These are phyloP conservation scores for Knoxdaviesia proteae DNA, from an alignment of 2,329 filamentous ascomycete genomes.

Conservation along the genomic window DNA sequence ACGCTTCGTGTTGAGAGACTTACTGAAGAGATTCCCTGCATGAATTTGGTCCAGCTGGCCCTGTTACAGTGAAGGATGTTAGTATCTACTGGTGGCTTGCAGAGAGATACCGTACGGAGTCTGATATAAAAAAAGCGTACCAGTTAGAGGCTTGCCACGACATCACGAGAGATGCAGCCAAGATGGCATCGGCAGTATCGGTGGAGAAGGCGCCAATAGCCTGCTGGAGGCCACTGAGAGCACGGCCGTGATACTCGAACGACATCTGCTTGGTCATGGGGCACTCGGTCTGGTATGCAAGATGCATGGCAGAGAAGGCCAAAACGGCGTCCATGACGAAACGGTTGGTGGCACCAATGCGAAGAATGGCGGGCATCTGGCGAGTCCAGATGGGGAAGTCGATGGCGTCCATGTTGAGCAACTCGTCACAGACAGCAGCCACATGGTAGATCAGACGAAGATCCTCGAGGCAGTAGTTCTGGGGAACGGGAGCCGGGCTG, in stretches of 20 bases:
- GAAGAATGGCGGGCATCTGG: conserved; percentile 62
- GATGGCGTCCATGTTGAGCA: conserved; percentile 56
- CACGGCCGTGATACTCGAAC: conserved; percentile 70
- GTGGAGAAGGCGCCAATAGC: conserved; percentile 70
- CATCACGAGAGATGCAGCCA: conserved; percentile 76
- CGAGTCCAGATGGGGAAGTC: conserved; percentile 83
- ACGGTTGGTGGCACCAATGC: conserved; percentile 57
- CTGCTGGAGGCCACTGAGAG: conserved; percentile 71
- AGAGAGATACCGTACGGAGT: neutral
- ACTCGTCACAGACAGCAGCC: conserved; percentile 63
- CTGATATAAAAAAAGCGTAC: conserved; percentile 27
- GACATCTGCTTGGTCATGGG: conserved; percentile 71
- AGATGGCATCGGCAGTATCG: conserved; percentile 72
- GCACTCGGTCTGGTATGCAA: conserved; percentile 76
- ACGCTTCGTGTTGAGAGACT: conserved; percentile 13
- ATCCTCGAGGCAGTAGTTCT: conserved; percentile 54
- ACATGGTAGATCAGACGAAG: conserved; percentile 82
- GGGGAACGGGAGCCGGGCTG: conserved; percentile 53
- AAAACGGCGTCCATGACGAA: conserved; percentile 92
- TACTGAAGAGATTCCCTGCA: conserved; percentile 79
- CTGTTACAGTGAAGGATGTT: conserved; percentile 26
- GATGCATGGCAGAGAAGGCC: conserved; percentile 83
- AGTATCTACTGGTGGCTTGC: conserved; percentile 6
- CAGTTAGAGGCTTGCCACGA: conserved; percentile 96
- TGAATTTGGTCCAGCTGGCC: conserved; percentile 81